phyloP scores from a whole-genome alignment of 768 basidiomycete species.

The Tulasnella sp. region DNA sequence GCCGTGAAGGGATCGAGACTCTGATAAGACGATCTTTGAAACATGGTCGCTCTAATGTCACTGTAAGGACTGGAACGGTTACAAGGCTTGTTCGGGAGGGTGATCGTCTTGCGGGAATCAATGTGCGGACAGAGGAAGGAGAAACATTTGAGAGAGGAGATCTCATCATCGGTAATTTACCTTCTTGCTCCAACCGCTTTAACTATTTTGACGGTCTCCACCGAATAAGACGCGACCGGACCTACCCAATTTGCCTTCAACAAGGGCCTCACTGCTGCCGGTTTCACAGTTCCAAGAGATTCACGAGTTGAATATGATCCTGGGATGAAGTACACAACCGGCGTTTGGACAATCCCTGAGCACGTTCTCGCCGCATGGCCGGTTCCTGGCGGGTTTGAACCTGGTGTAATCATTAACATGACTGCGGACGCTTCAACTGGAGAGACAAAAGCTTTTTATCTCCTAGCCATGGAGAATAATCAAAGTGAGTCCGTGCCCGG shows the following conservation, averaged over 20 bases:
- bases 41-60: conserved; percentile 19
- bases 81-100: conserved; percentile 20
- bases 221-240: conserved; percentile 13
- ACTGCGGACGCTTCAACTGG: not conserved
- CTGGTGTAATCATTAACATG: not conserved
- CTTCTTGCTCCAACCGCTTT: no score
- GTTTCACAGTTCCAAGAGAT: not conserved
- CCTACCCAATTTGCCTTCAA: not conserved
- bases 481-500: not conserved
- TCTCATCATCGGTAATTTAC: conserved; percentile 24
- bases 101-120: conserved; percentile 2
- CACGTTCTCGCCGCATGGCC: not conserved
- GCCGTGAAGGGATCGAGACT: conserved; percentile 24
- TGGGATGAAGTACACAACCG: not conserved
- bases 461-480: not conserved
- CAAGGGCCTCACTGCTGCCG: not conserved
- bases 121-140: conserved; percentile 17
- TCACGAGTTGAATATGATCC: conserved; percentile 6
- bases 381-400: not conserved
- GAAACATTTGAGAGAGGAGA: conserved; percentile 12
- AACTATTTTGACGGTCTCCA: no score
- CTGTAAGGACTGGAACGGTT: conserved; percentile 23
- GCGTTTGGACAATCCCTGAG: not conserved
- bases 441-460: not conserved
- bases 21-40: conserved; percentile 24